Evolutionary conservation across 176 grass and related monocot species (phyloP), one percentile per base, ranked within the genome.

Genomic region (Themeda triandra): DNA sequence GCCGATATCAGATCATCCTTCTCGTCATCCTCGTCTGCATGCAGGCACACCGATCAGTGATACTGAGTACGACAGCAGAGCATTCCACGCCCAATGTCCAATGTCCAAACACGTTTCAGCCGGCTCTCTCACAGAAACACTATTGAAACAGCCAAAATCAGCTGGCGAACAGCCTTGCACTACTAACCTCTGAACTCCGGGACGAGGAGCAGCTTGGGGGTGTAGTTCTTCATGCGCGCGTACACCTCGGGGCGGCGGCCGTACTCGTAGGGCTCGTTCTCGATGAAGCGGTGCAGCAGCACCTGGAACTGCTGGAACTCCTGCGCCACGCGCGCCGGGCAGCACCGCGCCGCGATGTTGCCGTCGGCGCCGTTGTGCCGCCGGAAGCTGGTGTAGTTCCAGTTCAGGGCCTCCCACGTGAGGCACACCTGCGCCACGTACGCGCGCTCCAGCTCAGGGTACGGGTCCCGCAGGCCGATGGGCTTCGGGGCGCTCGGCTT

Each of bases 301-400:
- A 99, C 93, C 89, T 96, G 89, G 27, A 96, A 99, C 78, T 96
- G 96, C 71, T 99, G 96, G 81, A 99, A 96, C 82, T 99, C 91
- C 86, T 99, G 89, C 10, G 93, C 96, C 8, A 92, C 88, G 32
- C 86, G 79, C 33, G 91, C 91, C 48, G 91, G 82, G 80, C 88
- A 99, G 86, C 84, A 96, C 36, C 83, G 69, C 8, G 44, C 85
- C 49, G 78, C 84, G 32, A 92, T 78, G 64, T 63, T 39, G 24
- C 54, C 67, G 77, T 77, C 83, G 41, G 77, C n/a, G 39, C 59
- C 74, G 63, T 84, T 91, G 78, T 72, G 68, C 4, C 81, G 82
- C 10, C 76, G 76, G 86, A 99, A 94, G 79, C 84, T 88, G 42
- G 72, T 71, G 84, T 96, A 86, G 83, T 99, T 99, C 91, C 91